Evolutionary conservation across 2,329 filamentous ascomycete genomes (phyloP).

Genomic region (Kalmusia sp.): DNA sequence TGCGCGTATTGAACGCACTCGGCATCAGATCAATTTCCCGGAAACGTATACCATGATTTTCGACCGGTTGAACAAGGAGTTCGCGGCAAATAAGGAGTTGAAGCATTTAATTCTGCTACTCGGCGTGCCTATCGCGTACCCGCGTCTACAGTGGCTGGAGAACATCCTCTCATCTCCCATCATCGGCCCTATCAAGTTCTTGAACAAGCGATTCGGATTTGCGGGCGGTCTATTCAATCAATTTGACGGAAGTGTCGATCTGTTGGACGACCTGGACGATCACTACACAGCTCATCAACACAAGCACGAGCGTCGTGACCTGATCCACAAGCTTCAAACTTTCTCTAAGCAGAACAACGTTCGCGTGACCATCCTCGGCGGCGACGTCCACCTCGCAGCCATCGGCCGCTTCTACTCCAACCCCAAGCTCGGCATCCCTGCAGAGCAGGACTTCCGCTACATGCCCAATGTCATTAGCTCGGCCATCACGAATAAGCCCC

Average conservation of each 20-base stretch:
- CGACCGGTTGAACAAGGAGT: slow-evolving; percentile 59
- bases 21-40: slow-evolving; percentile 89
- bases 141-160: slow-evolving; percentile 92
- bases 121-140: slow-evolving; percentile 74
- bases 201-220: slow-evolving; percentile 89
- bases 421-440: slow-evolving; percentile 62
- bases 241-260: slow-evolving; percentile 79
- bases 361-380: slow-evolving; percentile 68
- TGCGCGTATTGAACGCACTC: slow-evolving; percentile 76
- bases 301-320: slow-evolving; percentile 81
- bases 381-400: slow-evolving; percentile 70
- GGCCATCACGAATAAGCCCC: slow-evolving; percentile 73
- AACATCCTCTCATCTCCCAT: slow-evolving; percentile 87
- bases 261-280: slow-evolving; percentile 71
- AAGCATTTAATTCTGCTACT: slow-evolving; percentile 69
- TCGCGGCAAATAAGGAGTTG: slow-evolving; percentile 61
- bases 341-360: slow-evolving; percentile 62
- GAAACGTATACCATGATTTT: slow-evolving; percentile 70
- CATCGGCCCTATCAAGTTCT: slow-evolving; percentile 85
- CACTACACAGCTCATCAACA: slow-evolving; percentile 90
- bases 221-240: slow-evolving; percentile 89
- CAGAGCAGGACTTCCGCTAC: slow-evolving; percentile 67
- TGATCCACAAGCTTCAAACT: slow-evolving; percentile 71
- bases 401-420: slow-evolving; percentile 71
- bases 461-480: slow-evolving; percentile 70